Base-by-base conservation (phyloP, 768 basidiomycete species). In the Russula sp. region DNA sequence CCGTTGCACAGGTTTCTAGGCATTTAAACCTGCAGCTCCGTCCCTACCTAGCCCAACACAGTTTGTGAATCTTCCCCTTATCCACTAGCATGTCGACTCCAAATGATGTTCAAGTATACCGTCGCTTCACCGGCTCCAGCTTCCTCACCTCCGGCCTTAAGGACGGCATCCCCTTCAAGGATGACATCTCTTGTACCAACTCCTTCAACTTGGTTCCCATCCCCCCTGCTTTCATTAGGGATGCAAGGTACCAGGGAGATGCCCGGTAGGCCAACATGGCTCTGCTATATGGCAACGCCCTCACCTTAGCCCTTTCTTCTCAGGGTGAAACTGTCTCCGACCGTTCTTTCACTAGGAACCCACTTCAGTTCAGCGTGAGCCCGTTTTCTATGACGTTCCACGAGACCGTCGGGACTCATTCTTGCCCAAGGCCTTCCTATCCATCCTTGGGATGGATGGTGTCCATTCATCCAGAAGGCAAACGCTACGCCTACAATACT, bases 391-490 rank as follows among this genome's bases (percentile, higher is more conserved):
- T n/a, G 1, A 42, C 14, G 18, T 36, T 7, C 5, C 38, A 2
- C 26, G 20, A 6, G 5, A 30, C 14, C 1, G 10, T 24, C 22
- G 46, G 13, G 10, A 38, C 55, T 30, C 40, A 61, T 49, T 6
- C 0, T 28, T 2, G 6, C 24, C 10, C 14, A 61, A 55, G 64
- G 1, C 59, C 64, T 1, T 56, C 59, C 2, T 65, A 65, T 30
- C 49, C 24, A 36, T 36, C 64, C 38, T 30, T 32, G 22, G n/a
- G 34, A 3, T 65, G 64, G 64, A 57, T 42, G 0, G 26, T 52
- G 3, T 56, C 59, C 7, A 1, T 51, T 44, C 64, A 65, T 4
- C 54, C 64, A 11, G 64, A 65, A n/a, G 64, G 64, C 20, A 65
- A 57, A 34, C 40, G 49, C 22, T 65, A 65, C 5, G 40, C 59